Evolutionary conservation across 345 rosid species (phyloP).

Genomic region (Syzygium jambos): DNA sequence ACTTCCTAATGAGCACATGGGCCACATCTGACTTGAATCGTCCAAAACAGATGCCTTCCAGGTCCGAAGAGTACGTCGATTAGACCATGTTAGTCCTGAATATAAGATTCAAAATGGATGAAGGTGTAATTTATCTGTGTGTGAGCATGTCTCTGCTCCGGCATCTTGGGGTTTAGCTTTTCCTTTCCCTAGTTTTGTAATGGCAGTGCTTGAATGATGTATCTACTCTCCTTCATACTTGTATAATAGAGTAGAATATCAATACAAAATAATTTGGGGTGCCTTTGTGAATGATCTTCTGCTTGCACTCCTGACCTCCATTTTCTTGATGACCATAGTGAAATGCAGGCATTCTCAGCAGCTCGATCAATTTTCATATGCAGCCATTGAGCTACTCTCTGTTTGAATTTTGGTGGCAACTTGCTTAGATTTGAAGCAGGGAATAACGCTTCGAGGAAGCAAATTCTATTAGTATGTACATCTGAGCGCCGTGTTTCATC

Average conservation of each 20-base stretch:
- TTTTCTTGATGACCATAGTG: background rate
- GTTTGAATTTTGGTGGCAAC: background rate
- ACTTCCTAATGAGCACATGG: background rate
- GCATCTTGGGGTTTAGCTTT: background rate
- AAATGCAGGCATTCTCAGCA: background rate
- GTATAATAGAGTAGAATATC: background rate
- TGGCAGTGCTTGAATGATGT: background rate
- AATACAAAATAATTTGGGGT: no score
- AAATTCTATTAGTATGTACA: background rate
- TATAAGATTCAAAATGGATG: background rate
- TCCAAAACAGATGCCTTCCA: background rate
- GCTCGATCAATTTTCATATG: background rate
- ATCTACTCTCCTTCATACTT: background rate
- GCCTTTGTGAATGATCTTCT: background rate
- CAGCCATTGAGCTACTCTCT: background rate
- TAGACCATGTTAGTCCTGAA: background rate
- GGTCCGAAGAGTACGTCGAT: background rate
- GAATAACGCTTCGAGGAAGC: background rate
- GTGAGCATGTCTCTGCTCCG: background rate
- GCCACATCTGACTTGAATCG: background rate
- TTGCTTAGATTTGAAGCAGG: background rate
- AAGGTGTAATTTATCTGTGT: background rate
- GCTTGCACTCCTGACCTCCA: background rate
- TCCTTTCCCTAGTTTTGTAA: background rate
- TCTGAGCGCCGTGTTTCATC: background rate